Conservation (phyloP, 352 stramenopile genomes). For the Globisporangium canariense region DNA sequence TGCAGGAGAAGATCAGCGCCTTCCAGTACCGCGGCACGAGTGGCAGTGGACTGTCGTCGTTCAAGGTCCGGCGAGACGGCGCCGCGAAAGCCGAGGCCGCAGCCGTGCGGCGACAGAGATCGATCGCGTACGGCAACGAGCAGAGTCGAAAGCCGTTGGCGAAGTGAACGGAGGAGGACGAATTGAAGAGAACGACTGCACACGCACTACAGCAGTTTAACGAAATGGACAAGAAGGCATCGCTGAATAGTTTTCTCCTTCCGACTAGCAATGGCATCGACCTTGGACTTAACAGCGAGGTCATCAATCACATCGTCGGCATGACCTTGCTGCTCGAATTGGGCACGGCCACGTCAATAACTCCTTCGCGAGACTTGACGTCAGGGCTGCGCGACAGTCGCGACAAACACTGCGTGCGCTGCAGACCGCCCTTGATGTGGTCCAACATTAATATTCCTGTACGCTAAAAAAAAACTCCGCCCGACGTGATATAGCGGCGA, state of each 20-base stretch:
- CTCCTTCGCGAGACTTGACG: not conserved
- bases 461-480: too few relatives aligned
- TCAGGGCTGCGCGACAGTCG: not conserved
- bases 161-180: not conserved
- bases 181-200: not conserved
- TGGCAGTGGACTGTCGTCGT: slow-evolving; percentile 8
- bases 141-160: not conserved
- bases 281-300: too few relatives aligned
- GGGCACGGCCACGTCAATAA: not conserved
- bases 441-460: too few relatives aligned
- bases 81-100: not conserved
- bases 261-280: too few relatives aligned
- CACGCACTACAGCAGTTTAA: not conserved
- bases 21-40: slow-evolving; percentile 17
- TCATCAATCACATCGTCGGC: too few relatives aligned
- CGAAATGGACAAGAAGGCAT: not conserved
- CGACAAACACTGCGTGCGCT: too few relatives aligned
- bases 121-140: slow-evolving; percentile 14
- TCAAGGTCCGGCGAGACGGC: slow-evolving; percentile 15
- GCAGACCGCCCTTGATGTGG: too few relatives aligned
- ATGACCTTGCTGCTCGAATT: too few relatives aligned
- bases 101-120: slow-evolving; percentile 4
- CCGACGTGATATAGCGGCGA: too few relatives aligned
- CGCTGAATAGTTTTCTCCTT: too few relatives aligned
- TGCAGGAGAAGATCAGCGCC: slow-evolving; percentile 19